Evolutionary conservation across 2,329 filamentous ascomycete genomes (phyloP).

Genomic region (Emergomyces pasteurianus): DNA sequence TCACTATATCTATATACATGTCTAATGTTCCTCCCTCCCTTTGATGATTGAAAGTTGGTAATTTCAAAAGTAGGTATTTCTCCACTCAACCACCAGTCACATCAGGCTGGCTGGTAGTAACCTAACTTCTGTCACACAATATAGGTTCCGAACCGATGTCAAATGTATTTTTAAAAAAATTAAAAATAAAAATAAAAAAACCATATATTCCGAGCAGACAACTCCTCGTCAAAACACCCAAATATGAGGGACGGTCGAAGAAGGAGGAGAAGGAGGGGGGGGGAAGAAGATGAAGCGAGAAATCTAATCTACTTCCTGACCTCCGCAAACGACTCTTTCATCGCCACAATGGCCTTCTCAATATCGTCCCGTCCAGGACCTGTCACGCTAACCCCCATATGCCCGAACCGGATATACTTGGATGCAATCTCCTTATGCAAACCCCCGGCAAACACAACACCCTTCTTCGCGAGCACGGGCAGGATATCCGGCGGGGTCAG

Average conservation of each 20-base stretch:
- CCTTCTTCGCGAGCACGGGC: conserved; percentile 71
- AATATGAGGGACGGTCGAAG: background rate
- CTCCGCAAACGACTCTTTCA: conserved; percentile 64
- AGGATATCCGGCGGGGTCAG: conserved; percentile 72
- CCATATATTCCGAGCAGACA: background rate
- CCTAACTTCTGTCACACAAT: too few species aligned
- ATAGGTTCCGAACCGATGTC: too few species aligned
- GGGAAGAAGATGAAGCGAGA: too few species aligned
- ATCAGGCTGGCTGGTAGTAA: background rate
- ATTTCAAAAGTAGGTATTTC: background rate
- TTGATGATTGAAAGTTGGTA: background rate
- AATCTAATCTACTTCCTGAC: conserved; percentile 48
- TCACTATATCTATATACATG: background rate
- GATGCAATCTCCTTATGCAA: conserved; percentile 90
- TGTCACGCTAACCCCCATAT: conserved; percentile 91
- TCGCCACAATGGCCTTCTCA: conserved; percentile 66
- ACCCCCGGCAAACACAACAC: conserved; percentile 87
- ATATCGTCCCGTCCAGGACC: conserved; percentile 71
- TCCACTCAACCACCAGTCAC: background rate
- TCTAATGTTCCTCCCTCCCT: background rate
- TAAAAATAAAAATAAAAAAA: too few species aligned
- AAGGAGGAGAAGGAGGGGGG: too few species aligned
- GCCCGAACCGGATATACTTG: conserved; percentile 90
- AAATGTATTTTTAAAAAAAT: background rate
- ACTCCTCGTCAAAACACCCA: background rate